These are phyloP conservation scores for Crassisporium funariophilum DNA, from an alignment of 768 basidiomycete genomes.

Conservation along the genomic window DNA sequence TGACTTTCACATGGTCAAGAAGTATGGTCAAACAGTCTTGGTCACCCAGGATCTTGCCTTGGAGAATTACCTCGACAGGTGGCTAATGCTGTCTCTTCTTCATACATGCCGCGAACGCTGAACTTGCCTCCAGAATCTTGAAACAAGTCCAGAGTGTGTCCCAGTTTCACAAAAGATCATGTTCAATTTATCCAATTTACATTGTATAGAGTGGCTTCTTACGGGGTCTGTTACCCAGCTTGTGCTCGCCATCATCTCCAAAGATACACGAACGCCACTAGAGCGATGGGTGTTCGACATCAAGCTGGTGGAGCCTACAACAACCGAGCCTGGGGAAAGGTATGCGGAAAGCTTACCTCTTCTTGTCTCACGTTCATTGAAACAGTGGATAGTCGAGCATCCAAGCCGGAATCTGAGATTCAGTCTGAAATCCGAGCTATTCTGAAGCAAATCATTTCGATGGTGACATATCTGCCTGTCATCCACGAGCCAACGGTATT, in stretches of 20 bases:
- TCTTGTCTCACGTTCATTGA: conserved; percentile 8
- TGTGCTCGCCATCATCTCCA: conserved; percentile 93
- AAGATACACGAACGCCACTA: conserved; percentile 87
- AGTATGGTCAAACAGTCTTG: conserved; percentile 94
- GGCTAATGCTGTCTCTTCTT: conserved; percentile 14
- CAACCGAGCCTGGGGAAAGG: conserved; percentile 49
- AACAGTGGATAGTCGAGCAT: conserved; percentile 41
- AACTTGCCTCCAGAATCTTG: conserved; percentile 65
- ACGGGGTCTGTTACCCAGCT: conserved; percentile 91
- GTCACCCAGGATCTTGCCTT: conserved; percentile 92
- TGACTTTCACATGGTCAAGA: conserved; percentile 99
- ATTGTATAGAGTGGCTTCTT: conserved; percentile 91
- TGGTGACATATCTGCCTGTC: conserved; percentile 94
- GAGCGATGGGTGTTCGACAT: conserved; percentile 99
- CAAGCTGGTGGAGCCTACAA: conserved; percentile 71
- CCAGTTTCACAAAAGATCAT: conserved; percentile 1
- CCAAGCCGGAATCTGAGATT: conserved; percentile 85
- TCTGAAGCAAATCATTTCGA: conserved; percentile 96
- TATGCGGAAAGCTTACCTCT: conserved; percentile 8
- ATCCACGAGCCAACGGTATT: conserved; percentile 95
- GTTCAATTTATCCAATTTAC: background rate
- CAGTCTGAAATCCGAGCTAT: conserved; percentile 98
- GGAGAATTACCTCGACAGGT: conserved; percentile 92
- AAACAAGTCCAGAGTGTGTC: conserved; percentile 88
- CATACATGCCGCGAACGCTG: background rate